A percentile compares a stretch with the other conserved stretches of the same genome.
These are phyloP conservation scores for Panus rudis DNA, from an alignment of 768 basidiomycete species.

Conservation along the genomic window DNA sequence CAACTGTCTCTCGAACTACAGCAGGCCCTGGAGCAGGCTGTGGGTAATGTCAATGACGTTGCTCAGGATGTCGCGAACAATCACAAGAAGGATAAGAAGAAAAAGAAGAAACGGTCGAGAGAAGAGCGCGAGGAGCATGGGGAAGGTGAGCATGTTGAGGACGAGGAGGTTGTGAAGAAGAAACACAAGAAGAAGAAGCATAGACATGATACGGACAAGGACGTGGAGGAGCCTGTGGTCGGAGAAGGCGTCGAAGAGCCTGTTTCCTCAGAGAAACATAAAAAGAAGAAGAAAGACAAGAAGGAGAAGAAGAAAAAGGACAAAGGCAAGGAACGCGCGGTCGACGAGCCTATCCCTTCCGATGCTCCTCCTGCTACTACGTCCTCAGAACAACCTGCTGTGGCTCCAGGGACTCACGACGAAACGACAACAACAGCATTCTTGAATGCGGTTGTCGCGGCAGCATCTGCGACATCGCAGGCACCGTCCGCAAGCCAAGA, in stretches of 20 bases:
- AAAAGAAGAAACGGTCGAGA: slow-evolving; percentile 30
- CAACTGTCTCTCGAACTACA: slow-evolving; percentile 37
- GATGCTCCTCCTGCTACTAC: slow-evolving; percentile 2
- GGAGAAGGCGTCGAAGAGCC: slow-evolving; percentile 10
- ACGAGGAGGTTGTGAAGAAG: slow-evolving; percentile 9
- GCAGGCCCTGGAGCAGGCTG: slow-evolving; percentile 43
- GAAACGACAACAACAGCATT: slow-evolving; percentile 50
- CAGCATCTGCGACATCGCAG: slow-evolving; percentile 46
- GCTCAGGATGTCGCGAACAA: slow-evolving; percentile 21
- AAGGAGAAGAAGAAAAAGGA: slow-evolving; percentile 29
- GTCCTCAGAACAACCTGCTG: slow-evolving; percentile 1
- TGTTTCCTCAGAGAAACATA: neutral
- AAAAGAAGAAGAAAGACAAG: slow-evolving; percentile 14
- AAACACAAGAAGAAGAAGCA: slow-evolving; percentile 31
- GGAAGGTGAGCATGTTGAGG: slow-evolving; percentile 2
- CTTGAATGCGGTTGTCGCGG: slow-evolving; percentile 58
- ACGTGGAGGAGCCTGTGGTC: slow-evolving; percentile 1
- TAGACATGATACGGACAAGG: slow-evolving; percentile 8
- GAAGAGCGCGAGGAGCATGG: slow-evolving; percentile 10
- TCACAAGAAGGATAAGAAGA: slow-evolving; percentile 18
- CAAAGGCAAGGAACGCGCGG: slow-evolving; percentile 31
- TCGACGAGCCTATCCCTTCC: slow-evolving; percentile 15
- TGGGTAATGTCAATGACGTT: slow-evolving; percentile 38
- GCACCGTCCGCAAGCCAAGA: slow-evolving; percentile 11
- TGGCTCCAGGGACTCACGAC: slow-evolving; percentile 8